phyloP scores from a whole-genome alignment of 2,329 filamentous ascomycete species.

The Magnaporthiopsis rhizophila region DNA sequence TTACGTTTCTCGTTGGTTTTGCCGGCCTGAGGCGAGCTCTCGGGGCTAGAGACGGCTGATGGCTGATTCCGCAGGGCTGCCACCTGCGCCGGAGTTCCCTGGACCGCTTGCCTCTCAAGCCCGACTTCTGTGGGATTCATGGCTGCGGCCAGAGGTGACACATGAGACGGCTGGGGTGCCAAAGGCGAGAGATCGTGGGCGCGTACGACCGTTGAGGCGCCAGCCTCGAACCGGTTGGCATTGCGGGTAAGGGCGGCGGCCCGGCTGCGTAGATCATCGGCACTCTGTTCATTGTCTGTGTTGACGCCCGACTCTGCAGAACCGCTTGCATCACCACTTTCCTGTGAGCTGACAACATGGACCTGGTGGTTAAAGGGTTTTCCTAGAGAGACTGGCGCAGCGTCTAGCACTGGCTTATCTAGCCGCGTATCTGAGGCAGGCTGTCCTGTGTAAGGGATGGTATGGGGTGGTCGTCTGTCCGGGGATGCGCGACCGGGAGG shows the following conservation, averaged over 20 bases:
- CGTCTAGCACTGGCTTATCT: background rate
- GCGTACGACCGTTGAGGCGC: conserved; percentile 45
- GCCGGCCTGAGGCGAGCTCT: conserved; percentile 50
- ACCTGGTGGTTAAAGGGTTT: background rate
- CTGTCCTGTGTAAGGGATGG: background rate
- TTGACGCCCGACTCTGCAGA: conserved; percentile 30
- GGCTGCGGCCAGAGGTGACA: conserved; percentile 47
- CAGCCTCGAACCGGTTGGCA: background rate
- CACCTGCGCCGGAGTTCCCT: conserved; percentile 44
- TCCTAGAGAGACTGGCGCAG: background rate
- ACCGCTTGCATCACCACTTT: conserved; percentile 33
- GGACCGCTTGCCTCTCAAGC: conserved; percentile 24
- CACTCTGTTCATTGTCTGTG: conserved; percentile 25
- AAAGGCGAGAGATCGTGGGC: conserved; percentile 66
- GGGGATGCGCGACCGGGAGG: background rate
- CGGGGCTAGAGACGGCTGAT: conserved; percentile 44
- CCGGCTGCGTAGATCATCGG: conserved; percentile 21
- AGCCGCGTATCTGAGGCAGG: background rate
- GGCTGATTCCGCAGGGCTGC: conserved; percentile 46
- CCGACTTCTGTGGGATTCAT: conserved; percentile 24
- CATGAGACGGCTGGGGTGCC: conserved; percentile 68
- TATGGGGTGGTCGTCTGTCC: background rate
- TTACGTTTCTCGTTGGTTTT: conserved; percentile 41
- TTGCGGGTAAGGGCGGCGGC: background rate
- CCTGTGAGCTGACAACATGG: conserved; percentile 25